A percentile compares a stretch with the other conserved stretches of the same genome.
phyloP scores from a whole-genome alignment of 768 basidiomycete species.

The Rubroboletus pulcherrimus region DNA sequence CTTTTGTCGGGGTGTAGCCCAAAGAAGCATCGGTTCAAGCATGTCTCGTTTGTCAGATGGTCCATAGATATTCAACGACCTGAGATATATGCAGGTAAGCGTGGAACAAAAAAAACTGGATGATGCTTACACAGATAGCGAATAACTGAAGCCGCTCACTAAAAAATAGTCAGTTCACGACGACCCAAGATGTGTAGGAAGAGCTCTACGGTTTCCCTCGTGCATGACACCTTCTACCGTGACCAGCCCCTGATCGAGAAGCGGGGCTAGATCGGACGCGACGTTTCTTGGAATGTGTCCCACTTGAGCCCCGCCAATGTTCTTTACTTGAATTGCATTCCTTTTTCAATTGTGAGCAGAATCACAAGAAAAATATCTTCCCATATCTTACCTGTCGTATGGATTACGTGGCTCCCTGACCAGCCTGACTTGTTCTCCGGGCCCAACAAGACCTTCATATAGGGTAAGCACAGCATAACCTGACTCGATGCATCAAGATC shows the following conservation, averaged over 20 bases:
- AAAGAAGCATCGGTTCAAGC: constrained; percentile 63
- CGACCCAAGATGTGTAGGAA: background rate
- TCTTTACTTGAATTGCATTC: constrained; percentile 79
- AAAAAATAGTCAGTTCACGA: constrained; percentile 4
- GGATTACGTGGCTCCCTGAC: constrained; percentile 62
- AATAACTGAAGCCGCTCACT: constrained; percentile 49
- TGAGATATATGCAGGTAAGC: constrained; percentile 24
- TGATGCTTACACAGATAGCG: constrained; percentile 55
- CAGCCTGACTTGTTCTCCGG: constrained; percentile 72
- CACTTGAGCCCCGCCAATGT: constrained; percentile 71
- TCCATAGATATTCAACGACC: constrained; percentile 71
- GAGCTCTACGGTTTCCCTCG: constrained; percentile 59
- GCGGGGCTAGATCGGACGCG: constrained; percentile 58
- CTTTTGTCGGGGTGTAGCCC: constrained; percentile 69
- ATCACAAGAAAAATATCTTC: background rate
- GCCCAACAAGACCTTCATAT: constrained; percentile 67
- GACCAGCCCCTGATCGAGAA: constrained; percentile 61
- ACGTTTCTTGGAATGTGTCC: constrained; percentile 71
- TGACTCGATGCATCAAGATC: background rate
- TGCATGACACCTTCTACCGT: constrained; percentile 67
- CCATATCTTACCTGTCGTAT: constrained; percentile 56
- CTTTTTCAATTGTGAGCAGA: constrained; percentile 31
- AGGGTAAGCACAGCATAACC: background rate
- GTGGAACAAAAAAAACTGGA: background rate
- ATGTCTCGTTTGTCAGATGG: constrained; percentile 52